These are phyloP conservation scores for Solanum pinnatisectum DNA, from an alignment of 257 asterid species.

Conservation along the genomic window DNA sequence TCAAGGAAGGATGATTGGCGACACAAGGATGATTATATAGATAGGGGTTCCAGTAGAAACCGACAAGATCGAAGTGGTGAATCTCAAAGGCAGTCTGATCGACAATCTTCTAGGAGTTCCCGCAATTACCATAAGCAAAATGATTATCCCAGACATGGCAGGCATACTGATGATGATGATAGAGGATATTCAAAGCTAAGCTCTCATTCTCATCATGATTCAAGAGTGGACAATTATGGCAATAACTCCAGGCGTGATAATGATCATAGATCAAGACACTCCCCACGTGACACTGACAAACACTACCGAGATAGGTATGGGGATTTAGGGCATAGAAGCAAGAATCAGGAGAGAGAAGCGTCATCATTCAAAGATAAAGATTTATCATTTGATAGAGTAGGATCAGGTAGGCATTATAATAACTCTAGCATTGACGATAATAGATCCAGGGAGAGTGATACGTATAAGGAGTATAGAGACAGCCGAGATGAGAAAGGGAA, in stretches of 20 bases:
- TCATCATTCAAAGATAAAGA: slow-evolving; percentile 21
- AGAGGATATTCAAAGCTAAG: slow-evolving; percentile 53
- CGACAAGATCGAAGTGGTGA: slow-evolving; percentile 44
- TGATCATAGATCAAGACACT: slow-evolving; percentile 46
- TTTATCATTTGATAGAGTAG: slow-evolving; percentile 36
- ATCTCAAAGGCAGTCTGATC: slow-evolving; percentile 44
- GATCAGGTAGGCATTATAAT: slow-evolving; percentile 48
- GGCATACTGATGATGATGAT: slow-evolving; percentile 51
- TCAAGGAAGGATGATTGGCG: slow-evolving; percentile 41
- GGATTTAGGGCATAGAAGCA: slow-evolving; percentile 31
- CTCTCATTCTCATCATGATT: slow-evolving; percentile 48
- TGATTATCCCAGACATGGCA: slow-evolving; percentile 47
- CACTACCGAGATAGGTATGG: slow-evolving; percentile 43
- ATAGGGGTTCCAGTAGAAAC: slow-evolving; percentile 29
- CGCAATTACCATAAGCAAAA: slow-evolving; percentile 32
- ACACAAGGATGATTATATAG: slow-evolving; percentile 39
- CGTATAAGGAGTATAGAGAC: slow-evolving; percentile 34
- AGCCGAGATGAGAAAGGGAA: slow-evolving; percentile 39
- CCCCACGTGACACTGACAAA: slow-evolving; percentile 31
- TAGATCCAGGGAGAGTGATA: slow-evolving; percentile 22
- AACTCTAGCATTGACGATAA: slow-evolving; percentile 24
- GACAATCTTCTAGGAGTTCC: slow-evolving; percentile 46
- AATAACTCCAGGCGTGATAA: slow-evolving; percentile 39
- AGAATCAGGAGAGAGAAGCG: slow-evolving; percentile 27
- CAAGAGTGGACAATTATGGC: slow-evolving; percentile 22